Percentiles rank a stretch among this genome's conserved stretches.
Conservation (phyloP, 225 moss, liverwort and hornwort species). For the Climacium dendroides region DNA sequence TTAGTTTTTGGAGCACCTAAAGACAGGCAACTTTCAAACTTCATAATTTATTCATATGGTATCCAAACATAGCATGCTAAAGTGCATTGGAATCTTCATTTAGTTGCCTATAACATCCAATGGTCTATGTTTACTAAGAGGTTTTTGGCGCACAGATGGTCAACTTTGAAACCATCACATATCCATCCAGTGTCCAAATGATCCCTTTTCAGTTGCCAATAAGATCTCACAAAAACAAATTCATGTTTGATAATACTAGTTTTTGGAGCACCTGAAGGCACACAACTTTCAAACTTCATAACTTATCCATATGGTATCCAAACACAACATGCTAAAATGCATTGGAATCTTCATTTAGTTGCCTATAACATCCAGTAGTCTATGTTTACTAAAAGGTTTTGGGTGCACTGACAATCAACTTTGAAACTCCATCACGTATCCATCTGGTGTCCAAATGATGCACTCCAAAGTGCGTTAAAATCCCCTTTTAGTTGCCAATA, state of each 20-base stretch:
- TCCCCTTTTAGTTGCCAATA: not conserved
- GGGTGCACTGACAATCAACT: too few species aligned
- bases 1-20: not conserved
- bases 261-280: not conserved
- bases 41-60: not conserved
- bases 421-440: too few species aligned
- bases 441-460: not conserved
- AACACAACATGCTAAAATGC: not conserved
- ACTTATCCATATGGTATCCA: not conserved
- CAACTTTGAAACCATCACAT: not conserved
- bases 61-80: not conserved
- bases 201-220: not conserved
- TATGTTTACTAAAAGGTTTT: not conserved
- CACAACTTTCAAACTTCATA: not conserved
- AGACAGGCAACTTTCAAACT: not conserved
- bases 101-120: not conserved
- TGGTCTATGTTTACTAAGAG: not conserved
- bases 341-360: not conserved
- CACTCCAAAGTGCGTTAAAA: not conserved
- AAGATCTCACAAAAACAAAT: not conserved
- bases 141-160: too few species aligned
- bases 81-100: not conserved
- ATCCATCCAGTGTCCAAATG: not conserved
- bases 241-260: not conserved
- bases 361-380: not conserved